These are phyloP conservation scores for Thymus mandschuricus DNA, from an alignment of 257 asterid genomes.

Conservation along the genomic window DNA sequence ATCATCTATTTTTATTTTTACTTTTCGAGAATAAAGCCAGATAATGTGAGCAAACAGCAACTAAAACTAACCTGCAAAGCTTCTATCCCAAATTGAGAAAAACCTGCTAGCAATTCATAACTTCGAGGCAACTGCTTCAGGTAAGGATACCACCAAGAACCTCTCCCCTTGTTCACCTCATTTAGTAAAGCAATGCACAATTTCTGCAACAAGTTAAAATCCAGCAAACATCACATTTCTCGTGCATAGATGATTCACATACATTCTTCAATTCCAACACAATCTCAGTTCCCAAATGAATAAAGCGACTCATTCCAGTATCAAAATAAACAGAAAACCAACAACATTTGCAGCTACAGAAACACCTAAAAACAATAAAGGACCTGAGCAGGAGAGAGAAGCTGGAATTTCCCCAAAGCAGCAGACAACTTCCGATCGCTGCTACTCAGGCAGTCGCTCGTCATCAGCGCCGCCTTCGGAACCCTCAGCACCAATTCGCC, in stretches of 20 bases:
- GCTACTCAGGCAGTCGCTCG: constrained; percentile 53
- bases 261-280: background rate
- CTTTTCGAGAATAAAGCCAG: background rate
- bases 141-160: constrained; percentile 82
- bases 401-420: constrained; percentile 47
- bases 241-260: constrained; percentile 12
- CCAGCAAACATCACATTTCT: constrained; percentile 16
- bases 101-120: constrained; percentile 68
- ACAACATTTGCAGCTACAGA: background rate
- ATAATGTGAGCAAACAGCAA: constrained; percentile 7
- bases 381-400: constrained; percentile 76
- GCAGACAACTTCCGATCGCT: constrained; percentile 46
- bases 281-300: background rate
- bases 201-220: constrained; percentile 50
- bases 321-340: background rate
- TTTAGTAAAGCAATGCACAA: constrained; percentile 69
- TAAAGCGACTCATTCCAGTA: background rate
- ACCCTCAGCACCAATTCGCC: constrained; percentile 85
- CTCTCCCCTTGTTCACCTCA: constrained; percentile 77
- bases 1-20: background rate
- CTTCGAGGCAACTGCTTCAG: constrained; percentile 79
- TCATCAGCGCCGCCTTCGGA: constrained; percentile 73
- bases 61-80: constrained; percentile 75
- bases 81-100: constrained; percentile 66
- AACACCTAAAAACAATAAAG: no score